Conservation (phyloP, 108 stramenopile species). For the Pseudonitzschia delicatissima region DNA sequence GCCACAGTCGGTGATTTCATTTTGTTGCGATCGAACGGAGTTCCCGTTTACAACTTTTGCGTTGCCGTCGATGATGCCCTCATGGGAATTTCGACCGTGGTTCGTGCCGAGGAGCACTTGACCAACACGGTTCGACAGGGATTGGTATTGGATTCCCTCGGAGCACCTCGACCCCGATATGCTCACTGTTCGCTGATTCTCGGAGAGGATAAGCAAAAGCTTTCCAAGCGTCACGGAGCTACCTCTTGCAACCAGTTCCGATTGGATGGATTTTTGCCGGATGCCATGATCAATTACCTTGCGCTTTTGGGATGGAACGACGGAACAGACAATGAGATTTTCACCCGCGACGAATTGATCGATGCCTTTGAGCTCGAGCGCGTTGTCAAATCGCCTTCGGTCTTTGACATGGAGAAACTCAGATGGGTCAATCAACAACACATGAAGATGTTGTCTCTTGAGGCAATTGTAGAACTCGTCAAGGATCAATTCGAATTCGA, state of each 20-base stretch:
- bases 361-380: constrained; percentile 90
- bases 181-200: constrained; percentile 97
- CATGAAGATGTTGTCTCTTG: constrained; percentile 67
- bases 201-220: constrained; percentile 95
- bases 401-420: constrained; percentile 96
- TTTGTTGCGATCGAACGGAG: constrained; percentile 85
- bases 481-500: constrained; percentile 66
- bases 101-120: constrained; percentile 97
- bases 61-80: constrained; percentile 95
- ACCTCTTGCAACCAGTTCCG: constrained; percentile 95
- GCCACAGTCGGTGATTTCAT: constrained; percentile 97
- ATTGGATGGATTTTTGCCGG: constrained; percentile 90
- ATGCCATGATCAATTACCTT: constrained; percentile 96
- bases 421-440: constrained; percentile 96
- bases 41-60: constrained; percentile 99
- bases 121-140: constrained; percentile 95
- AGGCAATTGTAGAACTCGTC: constrained; percentile 63
- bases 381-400: constrained; percentile 91
- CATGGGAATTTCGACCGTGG: constrained; percentile 96
- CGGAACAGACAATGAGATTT: constrained; percentile 97
- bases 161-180: constrained; percentile 85
- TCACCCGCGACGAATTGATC: constrained; percentile 91
- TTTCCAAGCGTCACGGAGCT: constrained; percentile 96
- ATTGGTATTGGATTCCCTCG: constrained; percentile 86
- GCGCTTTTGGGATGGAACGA: constrained; percentile 97